These are phyloP conservation scores for Incumbomyces lentus DNA, from an alignment of 2,329 filamentous ascomycete genomes.

Conservation along the genomic window DNA sequence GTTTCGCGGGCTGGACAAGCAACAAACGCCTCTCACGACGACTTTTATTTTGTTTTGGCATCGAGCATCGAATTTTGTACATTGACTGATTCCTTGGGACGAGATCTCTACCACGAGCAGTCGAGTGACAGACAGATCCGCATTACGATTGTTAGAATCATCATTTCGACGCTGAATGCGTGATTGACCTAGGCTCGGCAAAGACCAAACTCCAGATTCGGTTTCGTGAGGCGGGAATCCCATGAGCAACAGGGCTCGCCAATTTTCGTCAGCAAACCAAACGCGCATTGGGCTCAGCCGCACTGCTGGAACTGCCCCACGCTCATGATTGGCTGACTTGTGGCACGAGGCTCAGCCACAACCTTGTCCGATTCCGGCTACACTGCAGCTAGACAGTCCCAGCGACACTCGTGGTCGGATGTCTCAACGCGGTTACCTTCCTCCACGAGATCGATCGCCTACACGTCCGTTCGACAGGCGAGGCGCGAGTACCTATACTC, in stretches of 20 bases:
- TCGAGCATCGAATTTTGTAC: no score
- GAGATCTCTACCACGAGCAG: neutral
- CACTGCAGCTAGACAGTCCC: neutral
- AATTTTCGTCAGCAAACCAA: neutral
- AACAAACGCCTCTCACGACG: no score
- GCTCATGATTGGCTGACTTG: neutral
- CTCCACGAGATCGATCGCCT: conserved; percentile 54
- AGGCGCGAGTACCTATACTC: conserved; percentile 50
- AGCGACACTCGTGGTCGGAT: conserved; percentile 5
- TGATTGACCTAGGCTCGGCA: conserved; percentile 2
- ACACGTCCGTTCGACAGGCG: conserved; percentile 62
- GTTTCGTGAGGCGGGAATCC: neutral
- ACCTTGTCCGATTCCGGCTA: neutral
- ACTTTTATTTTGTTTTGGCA: no score
- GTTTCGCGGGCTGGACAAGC: no score
- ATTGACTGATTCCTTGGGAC: no score
- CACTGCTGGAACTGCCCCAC: neutral
- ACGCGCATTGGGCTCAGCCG: neutral
- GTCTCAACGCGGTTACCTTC: conserved; percentile 41
- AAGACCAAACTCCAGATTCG: conserved; percentile 3
- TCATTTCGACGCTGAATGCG: neutral
- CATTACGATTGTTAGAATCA: neutral
- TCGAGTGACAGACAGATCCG: neutral
- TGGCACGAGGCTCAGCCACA: conserved; percentile 1
- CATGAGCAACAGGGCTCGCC: conserved; percentile 1